These are phyloP conservation scores for Populus hybrid DNA, from an alignment of 441 rosid genomes.

Conservation along the genomic window DNA sequence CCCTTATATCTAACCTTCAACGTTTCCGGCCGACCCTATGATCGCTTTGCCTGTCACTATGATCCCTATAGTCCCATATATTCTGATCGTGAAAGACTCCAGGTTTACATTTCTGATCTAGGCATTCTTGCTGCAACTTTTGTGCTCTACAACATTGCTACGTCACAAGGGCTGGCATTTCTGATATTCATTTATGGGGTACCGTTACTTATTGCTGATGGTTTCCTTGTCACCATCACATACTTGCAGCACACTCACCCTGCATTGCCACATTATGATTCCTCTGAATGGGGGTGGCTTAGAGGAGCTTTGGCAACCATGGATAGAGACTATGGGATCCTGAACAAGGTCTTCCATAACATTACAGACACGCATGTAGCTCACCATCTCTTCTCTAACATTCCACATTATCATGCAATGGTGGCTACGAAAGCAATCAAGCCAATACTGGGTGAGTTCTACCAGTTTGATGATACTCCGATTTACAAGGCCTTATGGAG, in stretches of 20 bases:
- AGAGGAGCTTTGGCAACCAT: conserved; percentile 70
- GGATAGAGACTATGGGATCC: conserved; percentile 69
- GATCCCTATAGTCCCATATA: conserved; percentile 69
- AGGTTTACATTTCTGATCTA: conserved; percentile 56
- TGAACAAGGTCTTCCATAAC: conserved; percentile 71
- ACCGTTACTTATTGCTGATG: conserved; percentile 57
- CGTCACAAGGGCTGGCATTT: conserved; percentile 50
- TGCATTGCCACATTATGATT: conserved; percentile 66
- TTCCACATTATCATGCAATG: conserved; percentile 80
- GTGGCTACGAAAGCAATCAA: conserved; percentile 74
- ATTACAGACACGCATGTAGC: conserved; percentile 73
- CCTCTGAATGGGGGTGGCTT: conserved; percentile 78
- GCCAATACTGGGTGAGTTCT: conserved; percentile 64
- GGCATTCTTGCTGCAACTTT: conserved; percentile 53
- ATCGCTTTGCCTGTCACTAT: conserved; percentile 60
- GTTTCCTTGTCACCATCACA: conserved; percentile 60
- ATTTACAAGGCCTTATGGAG: conserved; percentile 59
- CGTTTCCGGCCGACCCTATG: conserved; percentile 60
- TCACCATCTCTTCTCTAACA: conserved; percentile 69
- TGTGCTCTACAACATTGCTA: conserved; percentile 46
- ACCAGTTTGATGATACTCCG: conserved; percentile 65
- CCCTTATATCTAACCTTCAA: conserved; percentile 66
- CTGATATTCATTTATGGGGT: conserved; percentile 58
- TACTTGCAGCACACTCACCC: conserved; percentile 81
- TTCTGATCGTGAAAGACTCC: conserved; percentile 56